phyloP scores from a whole-genome alignment of 1,284 basidiomycete species.

The Cryptococcus deneoformans region DNA sequence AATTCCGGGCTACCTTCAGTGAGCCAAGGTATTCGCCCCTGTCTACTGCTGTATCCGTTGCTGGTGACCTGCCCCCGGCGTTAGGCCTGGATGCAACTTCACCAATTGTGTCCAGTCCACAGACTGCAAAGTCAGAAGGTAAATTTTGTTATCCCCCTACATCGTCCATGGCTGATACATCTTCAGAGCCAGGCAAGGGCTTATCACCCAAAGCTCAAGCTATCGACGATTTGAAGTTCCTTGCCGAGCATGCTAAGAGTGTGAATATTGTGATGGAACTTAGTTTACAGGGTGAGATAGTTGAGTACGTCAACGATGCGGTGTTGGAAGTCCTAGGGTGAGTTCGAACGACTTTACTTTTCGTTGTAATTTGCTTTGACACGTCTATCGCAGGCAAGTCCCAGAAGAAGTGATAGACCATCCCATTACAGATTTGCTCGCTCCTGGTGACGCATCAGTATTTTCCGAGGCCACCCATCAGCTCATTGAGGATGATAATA shows the following conservation, averaged over 20 bases:
- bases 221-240: slow-evolving; percentile 75
- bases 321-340: slow-evolving; percentile 89
- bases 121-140: slow-evolving; percentile 10
- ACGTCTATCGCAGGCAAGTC: slow-evolving; percentile 54
- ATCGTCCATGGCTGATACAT: not conserved
- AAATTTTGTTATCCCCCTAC: not conserved
- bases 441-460: slow-evolving; percentile 76
- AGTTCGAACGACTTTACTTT: slow-evolving; percentile 42
- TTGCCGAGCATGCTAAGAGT: slow-evolving; percentile 89
- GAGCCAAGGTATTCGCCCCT: slow-evolving; percentile 16
- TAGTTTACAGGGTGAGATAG: slow-evolving; percentile 78
- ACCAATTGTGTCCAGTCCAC: slow-evolving; percentile 3
- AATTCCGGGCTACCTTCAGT: slow-evolving; percentile 22
- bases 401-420: slow-evolving; percentile 75
- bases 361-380: not conserved
- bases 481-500: slow-evolving; percentile 85
- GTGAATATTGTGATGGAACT: slow-evolving; percentile 96
- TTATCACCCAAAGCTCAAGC: slow-evolving; percentile 59
- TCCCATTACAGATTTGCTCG: slow-evolving; percentile 77
- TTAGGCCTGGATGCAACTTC: slow-evolving; percentile 24
- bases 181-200: not conserved
- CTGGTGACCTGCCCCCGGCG: slow-evolving; percentile 14
- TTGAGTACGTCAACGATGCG: slow-evolving; percentile 93
- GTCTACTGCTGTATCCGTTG: slow-evolving; percentile 4
- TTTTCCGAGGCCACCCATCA: slow-evolving; percentile 85